A percentile compares a stretch with the other conserved stretches of the same genome.
phyloP scores from a whole-genome alignment of 1,284 basidiomycete genomes.

The Crepidotus sp. region DNA sequence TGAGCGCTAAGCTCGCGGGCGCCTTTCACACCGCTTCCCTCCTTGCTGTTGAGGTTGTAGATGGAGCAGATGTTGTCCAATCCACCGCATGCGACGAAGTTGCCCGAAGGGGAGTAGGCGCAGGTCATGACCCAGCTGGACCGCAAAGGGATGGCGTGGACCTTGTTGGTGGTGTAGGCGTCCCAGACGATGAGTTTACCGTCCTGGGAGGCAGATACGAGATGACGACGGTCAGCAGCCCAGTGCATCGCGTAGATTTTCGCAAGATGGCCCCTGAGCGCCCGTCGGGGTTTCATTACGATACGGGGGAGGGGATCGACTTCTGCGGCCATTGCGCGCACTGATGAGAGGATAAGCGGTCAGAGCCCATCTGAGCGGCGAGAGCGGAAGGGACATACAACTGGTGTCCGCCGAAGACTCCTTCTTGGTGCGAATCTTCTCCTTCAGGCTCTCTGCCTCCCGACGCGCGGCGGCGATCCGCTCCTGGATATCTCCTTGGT shows the following conservation, averaged over 20 bases:
- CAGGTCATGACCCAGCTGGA: conserved; percentile 99
- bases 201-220: conserved; percentile 98
- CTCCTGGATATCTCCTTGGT: conserved; percentile 84
- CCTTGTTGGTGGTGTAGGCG: conserved; percentile 99
- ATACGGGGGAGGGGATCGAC: conserved; percentile 92
- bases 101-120: conserved; percentile 94
- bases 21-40: conserved; percentile 60
- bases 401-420: conserved; percentile 96
- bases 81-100: conserved; percentile 96
- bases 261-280: conserved; percentile 92
- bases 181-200: conserved; percentile 99
- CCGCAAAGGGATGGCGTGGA: conserved; percentile 95
- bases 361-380: conserved; percentile 13
- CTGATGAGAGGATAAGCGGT: conserved; percentile 31
- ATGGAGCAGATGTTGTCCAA: conserved; percentile 99
- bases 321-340: conserved; percentile 95
- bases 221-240: conserved; percentile 92
- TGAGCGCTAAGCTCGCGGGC: conserved; percentile 92
- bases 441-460: conserved; percentile 94
- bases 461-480: conserved; percentile 92
- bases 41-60: conserved; percentile 82
- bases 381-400: conserved; percentile 51
- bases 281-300: conserved; percentile 90
- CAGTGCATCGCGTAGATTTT: conserved; percentile 99
- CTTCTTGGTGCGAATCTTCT: conserved; percentile 91